Evolutionary conservation across 2,329 filamentous ascomycete species (phyloP), one percentile per base, ranked within the genome.

Genomic region (Botrytis aclada): DNA sequence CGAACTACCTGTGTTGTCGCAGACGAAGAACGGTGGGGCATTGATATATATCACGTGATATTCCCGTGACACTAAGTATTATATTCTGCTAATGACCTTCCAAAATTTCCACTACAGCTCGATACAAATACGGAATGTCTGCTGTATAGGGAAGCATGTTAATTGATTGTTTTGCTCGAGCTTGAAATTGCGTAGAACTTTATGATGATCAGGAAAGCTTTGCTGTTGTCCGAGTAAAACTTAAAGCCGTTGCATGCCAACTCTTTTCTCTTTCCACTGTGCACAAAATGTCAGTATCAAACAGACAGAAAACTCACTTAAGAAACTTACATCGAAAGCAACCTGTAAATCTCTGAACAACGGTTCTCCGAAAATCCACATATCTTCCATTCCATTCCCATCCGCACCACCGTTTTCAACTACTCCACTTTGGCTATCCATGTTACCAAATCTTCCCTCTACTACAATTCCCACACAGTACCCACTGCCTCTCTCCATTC

Each of bases 301-400:
- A n/a, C n/a, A n/a, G n/a, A n/a, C n/a, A n/a, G n/a, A n/a, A n/a
- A n/a, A n/a, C n/a, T n/a, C n/a, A n/a, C n/a, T n/a, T n/a, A n/a
- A 47, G 18, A 51, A 43, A 70, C 75, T 77, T 51, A 77, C 77
- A 70, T 78, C 71, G 62, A 78, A 77, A 61, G 74, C 76, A 37
- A 77, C 73, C 51, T 77, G 77, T 12, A 76, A 73, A 74, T 77
- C 76, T 70, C 76, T 72, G 67, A 76, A 78, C n/a, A 78, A 76
- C 2, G 76, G 75, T 70, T 78, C 77, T 34, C 77, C 77, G 47
- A 77, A 66, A 41, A 78, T 73, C 76, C 76, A 78, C 20, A 73
- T 41, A 71, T 77, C 74, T 37, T 66, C 70, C 16, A 77, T 60
- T n/a, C 76, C 76, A 65, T 74, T 73, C 1, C 70, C 73, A 37